Base-by-base conservation (phyloP, 1,139 yeast genomes). In the Yamadazyma mexicana region DNA sequence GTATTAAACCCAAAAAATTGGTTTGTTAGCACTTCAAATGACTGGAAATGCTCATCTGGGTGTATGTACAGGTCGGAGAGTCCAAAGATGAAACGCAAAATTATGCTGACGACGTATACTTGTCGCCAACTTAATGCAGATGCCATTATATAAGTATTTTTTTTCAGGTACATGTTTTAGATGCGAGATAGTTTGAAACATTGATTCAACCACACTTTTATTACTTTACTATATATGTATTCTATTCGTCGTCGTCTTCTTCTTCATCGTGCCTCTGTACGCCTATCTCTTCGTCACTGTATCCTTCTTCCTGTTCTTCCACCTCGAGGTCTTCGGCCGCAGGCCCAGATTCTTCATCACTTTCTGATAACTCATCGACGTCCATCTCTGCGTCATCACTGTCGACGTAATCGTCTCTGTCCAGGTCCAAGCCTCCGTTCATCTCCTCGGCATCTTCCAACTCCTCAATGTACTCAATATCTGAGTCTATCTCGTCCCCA, bases 41-140 rank as follows among this genome's bases (percentile, higher is more conserved):
- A 79, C 59, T 94, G 99, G 58, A 88, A 87, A 59, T 91, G 96
- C 63, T 94, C 99, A 67, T 94, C 99, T 0, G 98, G 98, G 52
- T 94, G 99, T 36, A 94, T 82, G 57, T 94, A 94, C 1, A 97
- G 87, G 31, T 85, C 75, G 36, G 85, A 79, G 1, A 86, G 58
- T 0, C 87, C 81, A 35, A 88, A 66, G 23, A 77, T 63, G 29
- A 85, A 64, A 39, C 89, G 61, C 17, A 79, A 58, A 0, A 70
- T 65, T 17, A 79, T 70, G 27, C 75, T 61, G 16, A 62, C 35
- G 27, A 71, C 51, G 54, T 74, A 77, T 2, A 71, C 57, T 17
- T 53, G 52, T 46, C 81, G 60, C 87, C 86, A 73, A 50, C 59
- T 58, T 51, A 48, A 26, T 8, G 42, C 39, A 29, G 36, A 28